Conservation (phyloP, 805 yeast genomes). For the Clavispora santaluciae region DNA sequence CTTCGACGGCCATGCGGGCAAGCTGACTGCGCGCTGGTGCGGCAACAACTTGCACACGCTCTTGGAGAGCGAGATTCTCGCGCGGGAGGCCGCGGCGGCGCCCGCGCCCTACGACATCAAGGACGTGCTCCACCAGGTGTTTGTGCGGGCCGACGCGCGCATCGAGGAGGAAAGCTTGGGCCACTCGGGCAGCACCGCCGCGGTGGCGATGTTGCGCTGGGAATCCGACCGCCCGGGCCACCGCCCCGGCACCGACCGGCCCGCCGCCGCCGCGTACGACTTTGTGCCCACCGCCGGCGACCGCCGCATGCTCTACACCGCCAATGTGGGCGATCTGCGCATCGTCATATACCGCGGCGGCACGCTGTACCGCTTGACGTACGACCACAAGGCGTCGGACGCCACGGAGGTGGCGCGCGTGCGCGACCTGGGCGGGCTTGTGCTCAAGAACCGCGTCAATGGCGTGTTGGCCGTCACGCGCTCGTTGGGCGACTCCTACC, state of each 20-base stretch:
- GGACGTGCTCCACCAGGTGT: conserved; percentile 62
- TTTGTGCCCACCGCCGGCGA: conserved; percentile 47
- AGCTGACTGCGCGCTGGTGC: conserved; percentile 90
- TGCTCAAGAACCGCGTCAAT: conserved; percentile 87
- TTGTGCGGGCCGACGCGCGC: conserved; percentile 68
- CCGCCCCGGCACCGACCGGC: conserved; percentile 7
- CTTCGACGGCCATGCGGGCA: conserved; percentile 97
- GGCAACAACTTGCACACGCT: conserved; percentile 76
- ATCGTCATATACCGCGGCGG: conserved; percentile 75
- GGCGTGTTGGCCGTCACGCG: conserved; percentile 95
- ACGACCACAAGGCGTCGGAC: conserved; percentile 93
- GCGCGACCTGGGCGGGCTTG: conserved; percentile 74
- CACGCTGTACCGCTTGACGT: conserved; percentile 70
- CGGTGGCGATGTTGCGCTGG: conserved; percentile 88
- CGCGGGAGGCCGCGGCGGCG: conserved; percentile 13
- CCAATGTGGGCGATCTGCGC: conserved; percentile 93
- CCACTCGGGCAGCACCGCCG: conserved; percentile 91
- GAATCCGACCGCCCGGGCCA: conserved; percentile 39
- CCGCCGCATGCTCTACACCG: conserved; percentile 78
- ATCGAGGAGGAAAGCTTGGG: conserved; percentile 60
- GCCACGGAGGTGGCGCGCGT: conserved; percentile 70
- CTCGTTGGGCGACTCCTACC: conserved; percentile 88
- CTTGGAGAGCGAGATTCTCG: conserved; percentile 51
- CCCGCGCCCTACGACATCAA: conserved; percentile 46
- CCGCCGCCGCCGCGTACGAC: conserved; percentile 30